These are phyloP conservation scores for Stemphylium vesicarium DNA, from an alignment of 2,329 filamentous ascomycete genomes.

Conservation along the genomic window DNA sequence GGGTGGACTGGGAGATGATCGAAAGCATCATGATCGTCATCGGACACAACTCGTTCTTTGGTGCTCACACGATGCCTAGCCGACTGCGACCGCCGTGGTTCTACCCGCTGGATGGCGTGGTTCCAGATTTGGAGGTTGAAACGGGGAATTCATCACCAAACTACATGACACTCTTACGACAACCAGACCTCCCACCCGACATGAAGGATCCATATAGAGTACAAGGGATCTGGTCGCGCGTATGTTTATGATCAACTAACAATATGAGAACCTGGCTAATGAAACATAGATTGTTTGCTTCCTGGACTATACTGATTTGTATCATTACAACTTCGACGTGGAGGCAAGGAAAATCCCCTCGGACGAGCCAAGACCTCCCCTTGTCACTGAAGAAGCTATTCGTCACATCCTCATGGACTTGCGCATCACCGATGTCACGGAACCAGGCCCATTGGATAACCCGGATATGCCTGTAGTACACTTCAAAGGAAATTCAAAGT, in stretches of 20 bases:
- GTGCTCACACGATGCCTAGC: conserved; percentile 31
- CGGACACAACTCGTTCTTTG: conserved; percentile 60
- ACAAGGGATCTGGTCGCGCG: conserved; percentile 71
- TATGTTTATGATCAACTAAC: conserved; percentile 42
- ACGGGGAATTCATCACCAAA: conserved; percentile 12
- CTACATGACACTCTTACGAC: conserved; percentile 20
- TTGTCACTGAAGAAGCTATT: conserved; percentile 70
- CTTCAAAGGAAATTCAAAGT: conserved; percentile 68
- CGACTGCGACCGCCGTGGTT: conserved; percentile 40
- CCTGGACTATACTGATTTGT: conserved; percentile 64
- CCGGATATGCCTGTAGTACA: conserved; percentile 68
- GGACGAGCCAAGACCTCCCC: conserved; percentile 55
- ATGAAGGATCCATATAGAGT: conserved; percentile 67
- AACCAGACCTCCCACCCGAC: conserved; percentile 55
- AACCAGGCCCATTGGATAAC: conserved; percentile 64
- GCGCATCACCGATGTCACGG: conserved; percentile 64
- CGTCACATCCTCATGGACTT: conserved; percentile 74
- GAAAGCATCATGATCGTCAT: conserved; percentile 76
- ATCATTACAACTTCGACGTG: conserved; percentile 71
- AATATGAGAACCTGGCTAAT: conserved; percentile 16
- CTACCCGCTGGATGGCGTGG: conserved; percentile 36
- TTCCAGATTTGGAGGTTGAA: conserved; percentile 20
- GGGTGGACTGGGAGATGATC: conserved; percentile 80
- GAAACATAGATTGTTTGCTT: conserved; percentile 52
- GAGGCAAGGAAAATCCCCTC: conserved; percentile 47